Base-by-base conservation (phyloP, 208 protist species). In the Crithidia expoeki region DNA sequence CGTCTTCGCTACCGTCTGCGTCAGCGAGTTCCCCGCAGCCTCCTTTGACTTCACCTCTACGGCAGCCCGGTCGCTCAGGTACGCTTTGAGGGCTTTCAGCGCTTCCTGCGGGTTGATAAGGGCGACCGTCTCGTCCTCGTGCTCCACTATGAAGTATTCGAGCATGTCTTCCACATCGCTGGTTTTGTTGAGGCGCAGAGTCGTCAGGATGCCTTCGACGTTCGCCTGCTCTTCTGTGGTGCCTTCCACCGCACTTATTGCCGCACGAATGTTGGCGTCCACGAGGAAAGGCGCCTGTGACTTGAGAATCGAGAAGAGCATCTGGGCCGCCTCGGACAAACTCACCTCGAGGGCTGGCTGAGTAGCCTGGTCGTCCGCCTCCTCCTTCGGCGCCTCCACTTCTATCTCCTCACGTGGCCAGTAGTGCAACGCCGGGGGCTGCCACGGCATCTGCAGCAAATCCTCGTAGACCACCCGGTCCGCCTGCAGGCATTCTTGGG, bases 401-500 rank as follows among this genome's bases (percentile, higher is more conserved):
- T 63, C 63, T 64, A 77, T 77, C 57, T 81, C 65, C 53, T 90
- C 75, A 9, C 82, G 80, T n/a, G 80, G 82, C 89, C 89, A 95
- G 75, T 92, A 95, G 52, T 80, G 83, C 67, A 96, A 33, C 64
- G 87, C 79, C 21, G 94, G 92, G 7, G 94, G 90, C 36, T 90
- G 78, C 90, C 93, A 96, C 38, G 94, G 87, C 62, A 96, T 78
- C 25, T 84, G 87, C 28, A 99, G 79, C 51, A 98, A 88, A 36
- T 98, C 97, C 73, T 98, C 95, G 74, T 97, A 98, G 27, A 99
- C 88, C 25, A 99, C 93, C 38, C 96, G 91, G 82, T 99, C 97
- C 7, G 96, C 97, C 67, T 97, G 85, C 25, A 98, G 74, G 68
- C 89, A 88, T 34, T 92, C 84, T 58, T 94, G 85, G 12, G 96